Conservation (phyloP, 805 yeast genomes). For the Kuraishia cidri region DNA sequence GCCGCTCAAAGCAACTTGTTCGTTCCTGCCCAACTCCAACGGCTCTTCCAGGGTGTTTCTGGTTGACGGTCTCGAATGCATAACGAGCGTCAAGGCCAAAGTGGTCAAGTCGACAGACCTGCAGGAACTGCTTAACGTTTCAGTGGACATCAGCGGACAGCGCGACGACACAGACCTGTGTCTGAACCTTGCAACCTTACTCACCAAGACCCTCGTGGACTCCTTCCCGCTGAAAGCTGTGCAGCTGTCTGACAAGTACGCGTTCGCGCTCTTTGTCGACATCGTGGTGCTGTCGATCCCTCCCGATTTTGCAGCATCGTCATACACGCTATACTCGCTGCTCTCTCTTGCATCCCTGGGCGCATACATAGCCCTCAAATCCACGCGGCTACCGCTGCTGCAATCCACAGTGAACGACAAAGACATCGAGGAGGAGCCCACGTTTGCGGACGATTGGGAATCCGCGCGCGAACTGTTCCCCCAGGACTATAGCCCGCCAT, state of each 20-base stretch:
- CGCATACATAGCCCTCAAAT: constrained; percentile 69
- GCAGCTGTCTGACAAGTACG: constrained; percentile 62
- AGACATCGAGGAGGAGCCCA: constrained; percentile 80
- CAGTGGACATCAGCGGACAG: constrained; percentile 71
- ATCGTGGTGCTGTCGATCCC: constrained; percentile 66
- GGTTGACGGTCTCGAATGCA: constrained; percentile 88
- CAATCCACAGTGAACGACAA: constrained; percentile 56
- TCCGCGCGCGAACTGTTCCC: constrained; percentile 38
- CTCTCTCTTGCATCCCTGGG: constrained; percentile 69
- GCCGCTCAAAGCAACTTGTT: constrained; percentile 76
- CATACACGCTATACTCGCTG: constrained; percentile 59
- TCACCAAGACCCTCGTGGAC: constrained; percentile 43
- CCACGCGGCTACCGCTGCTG: constrained; percentile 68
- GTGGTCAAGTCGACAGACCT: constrained; percentile 40
- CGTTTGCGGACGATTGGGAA: constrained; percentile 85
- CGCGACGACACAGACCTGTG: constrained; percentile 74
- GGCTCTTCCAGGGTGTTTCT: constrained; percentile 87
- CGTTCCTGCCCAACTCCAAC: constrained; percentile 78
- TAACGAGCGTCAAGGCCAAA: constrained; percentile 82
- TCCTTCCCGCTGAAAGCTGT: constrained; percentile 46
- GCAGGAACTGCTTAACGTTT: constrained; percentile 55
- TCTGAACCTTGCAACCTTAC: constrained; percentile 49
- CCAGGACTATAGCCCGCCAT: constrained; percentile 43
- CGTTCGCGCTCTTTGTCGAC: constrained; percentile 73
- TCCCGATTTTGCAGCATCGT: constrained; percentile 24